phyloP scores from a whole-genome alignment of 768 basidiomycete species.

The Amanita fuliginea region DNA sequence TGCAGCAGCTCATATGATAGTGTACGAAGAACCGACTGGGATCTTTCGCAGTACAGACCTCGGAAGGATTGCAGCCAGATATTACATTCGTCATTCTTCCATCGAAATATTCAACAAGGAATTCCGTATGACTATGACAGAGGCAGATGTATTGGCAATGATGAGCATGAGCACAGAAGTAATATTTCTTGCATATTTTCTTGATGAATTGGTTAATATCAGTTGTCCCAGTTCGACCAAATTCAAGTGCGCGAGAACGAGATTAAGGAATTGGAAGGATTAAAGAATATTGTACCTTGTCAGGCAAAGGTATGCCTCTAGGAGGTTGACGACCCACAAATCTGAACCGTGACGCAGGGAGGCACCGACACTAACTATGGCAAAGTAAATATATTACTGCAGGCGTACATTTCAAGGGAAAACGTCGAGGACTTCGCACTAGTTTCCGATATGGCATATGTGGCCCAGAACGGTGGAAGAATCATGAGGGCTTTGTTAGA shows the following conservation, averaged over 20 bases:
- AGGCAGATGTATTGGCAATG: slow-evolving; percentile 84
- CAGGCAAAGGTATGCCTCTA: slow-evolving; percentile 52
- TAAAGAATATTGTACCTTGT: slow-evolving; percentile 67
- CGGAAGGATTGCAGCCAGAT: slow-evolving; percentile 94
- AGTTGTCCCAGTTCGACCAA: slow-evolving; percentile 68
- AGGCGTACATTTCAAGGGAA: slow-evolving; percentile 75
- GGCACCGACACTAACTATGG: slow-evolving; percentile 43
- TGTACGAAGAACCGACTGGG: slow-evolving; percentile 47
- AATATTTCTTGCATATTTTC: slow-evolving; percentile 9
- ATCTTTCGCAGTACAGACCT: slow-evolving; percentile 74
- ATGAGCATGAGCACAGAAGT: slow-evolving; percentile 90
- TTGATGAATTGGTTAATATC: not conserved
- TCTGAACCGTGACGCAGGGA: slow-evolving; percentile 30
- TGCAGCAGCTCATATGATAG: slow-evolving; percentile 69
- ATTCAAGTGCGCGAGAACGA: slow-evolving; percentile 91
- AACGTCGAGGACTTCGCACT: slow-evolving; percentile 91
- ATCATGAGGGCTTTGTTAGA: slow-evolving; percentile 93
- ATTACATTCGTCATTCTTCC: slow-evolving; percentile 81
- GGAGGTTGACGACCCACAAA: not conserved
- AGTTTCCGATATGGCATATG: slow-evolving; percentile 90
- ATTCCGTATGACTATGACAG: slow-evolving; percentile 78
- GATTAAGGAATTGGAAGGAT: slow-evolving; percentile 62
- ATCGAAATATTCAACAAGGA: slow-evolving; percentile 78
- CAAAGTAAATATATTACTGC: slow-evolving; percentile 93
- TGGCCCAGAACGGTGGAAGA: slow-evolving; percentile 88